Conservation (phyloP, 805 yeast species). For the Pichia rugopelliculosa region DNA sequence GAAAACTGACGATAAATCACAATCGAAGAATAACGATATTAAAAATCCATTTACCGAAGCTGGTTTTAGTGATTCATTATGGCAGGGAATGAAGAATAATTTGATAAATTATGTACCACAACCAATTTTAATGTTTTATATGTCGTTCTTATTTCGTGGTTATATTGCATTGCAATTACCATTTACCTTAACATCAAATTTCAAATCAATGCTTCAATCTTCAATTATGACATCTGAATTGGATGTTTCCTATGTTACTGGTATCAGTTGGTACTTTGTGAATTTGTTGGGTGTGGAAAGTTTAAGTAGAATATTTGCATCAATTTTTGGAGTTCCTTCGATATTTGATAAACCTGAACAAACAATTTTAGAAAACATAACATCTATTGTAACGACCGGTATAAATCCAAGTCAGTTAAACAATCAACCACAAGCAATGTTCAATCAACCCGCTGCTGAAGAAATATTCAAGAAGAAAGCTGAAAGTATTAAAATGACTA, state of each 20-base stretch:
- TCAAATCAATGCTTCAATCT: slow-evolving; percentile 86
- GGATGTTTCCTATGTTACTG: slow-evolving; percentile 86
- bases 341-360: slow-evolving; percentile 33
- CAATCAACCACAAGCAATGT: background rate
- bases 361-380: slow-evolving; percentile 2
- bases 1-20: slow-evolving; percentile 27
- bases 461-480: slow-evolving; percentile 57
- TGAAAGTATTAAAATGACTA: background rate
- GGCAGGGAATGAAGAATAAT: slow-evolving; percentile 73
- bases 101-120: slow-evolving; percentile 84
- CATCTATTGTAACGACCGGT: slow-evolving; percentile 7
- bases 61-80: slow-evolving; percentile 59
- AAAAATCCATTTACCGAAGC: slow-evolving; percentile 68
- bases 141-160: slow-evolving; percentile 86
- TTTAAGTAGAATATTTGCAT: slow-evolving; percentile 43
- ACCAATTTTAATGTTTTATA: slow-evolving; percentile 94
- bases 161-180: slow-evolving; percentile 84
- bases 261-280: slow-evolving; percentile 94
- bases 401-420: slow-evolving; percentile 1
- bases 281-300: slow-evolving; percentile 79
- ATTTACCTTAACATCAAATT: slow-evolving; percentile 81
- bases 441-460: slow-evolving; percentile 49
- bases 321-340: slow-evolving; percentile 50
- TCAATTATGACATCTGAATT: slow-evolving; percentile 80
- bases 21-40: slow-evolving; percentile 22